Evolutionary conservation across 176 grass and related monocot species (phyloP), one percentile per base, ranked within the genome.

Genomic region (Avena eriantha): DNA sequence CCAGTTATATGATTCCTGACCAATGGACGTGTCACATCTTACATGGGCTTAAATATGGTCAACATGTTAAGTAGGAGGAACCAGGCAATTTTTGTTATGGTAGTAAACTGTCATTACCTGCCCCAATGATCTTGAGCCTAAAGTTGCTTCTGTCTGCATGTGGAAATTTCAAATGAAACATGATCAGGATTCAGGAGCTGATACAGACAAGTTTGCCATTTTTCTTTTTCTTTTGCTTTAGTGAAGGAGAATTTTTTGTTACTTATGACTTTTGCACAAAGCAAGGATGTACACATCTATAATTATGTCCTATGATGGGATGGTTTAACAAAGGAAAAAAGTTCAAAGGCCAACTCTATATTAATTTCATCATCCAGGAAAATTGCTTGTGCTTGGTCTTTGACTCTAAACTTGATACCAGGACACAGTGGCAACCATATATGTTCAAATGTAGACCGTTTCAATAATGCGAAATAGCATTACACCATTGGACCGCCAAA

Each of bases 71-170:
- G 49, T 31, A 31, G 0, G 0, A 17, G 0, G 51, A 64, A 51
- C 75, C 7, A 73, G 0, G 3, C 7, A 22, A 23, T 16, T 35
- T 35, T 12, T 33, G 5, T 74, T 7, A 6, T 68, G 33, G n/a
- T 69, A 8, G 4, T 26, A 36, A 77, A 19, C 7, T 59, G 17
- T n/a, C n/a, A 69, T 78, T 90, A 90, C 88, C 79, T 86, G 64
- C 3, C 0, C 61, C 43, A 61, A 86, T 53, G 50, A 53, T 64
- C 49, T 83, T 90, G 53, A 78, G 51, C 18, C 8, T 6, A 0
- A 17, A 3, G 54, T 36, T 19, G 11, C 0, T 0, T 74, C 5
- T 47, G 0, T 1, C 79, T 90, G 84, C 84, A 55, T 16, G 12
- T 46, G 4, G 55, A 56, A 29, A 24, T 8, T 10, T 10, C 19